Base-by-base conservation (phyloP, 179 eudicot genomes). In the Corrigiola litoralis region DNA sequence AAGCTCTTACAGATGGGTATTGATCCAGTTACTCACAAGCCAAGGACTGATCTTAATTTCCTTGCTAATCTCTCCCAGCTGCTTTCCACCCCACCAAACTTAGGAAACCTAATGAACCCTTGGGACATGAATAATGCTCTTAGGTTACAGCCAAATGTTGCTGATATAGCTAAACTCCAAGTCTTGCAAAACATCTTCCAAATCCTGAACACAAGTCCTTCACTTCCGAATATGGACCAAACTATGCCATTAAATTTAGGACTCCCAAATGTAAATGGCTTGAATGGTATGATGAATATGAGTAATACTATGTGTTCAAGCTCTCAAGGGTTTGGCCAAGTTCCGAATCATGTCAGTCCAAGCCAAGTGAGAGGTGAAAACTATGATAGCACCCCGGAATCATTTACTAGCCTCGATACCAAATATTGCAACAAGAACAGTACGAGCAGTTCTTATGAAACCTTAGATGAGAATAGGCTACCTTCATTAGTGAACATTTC, bases 21-120 rank as follows among this genome's bases (percentile, higher is more conserved):
- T 27, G 92, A 86, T 71, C 91, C 91, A 4, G 72, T 81, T 29
- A 86, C 91, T 34, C 91, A 86, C 62, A 81, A 72, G 63, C 88
- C 86, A 54, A 77, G 91, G 41, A 77, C 80, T 17, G 91, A 86
- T 42, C 85, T 80, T 52, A 75, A 77, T 51, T 44, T 83, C 58
- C 72, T 83, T 1, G 65, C 81, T 45, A 77, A 79, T 61, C 76
- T 85, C 41, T 79, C 91, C 38, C 88, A 83, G 25, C 49, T 85
- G n/a, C 67, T 85, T 40, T 62, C 80, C 24, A 57, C 75, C 51
- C 33, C 71, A 32, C 74, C 64, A 44, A 67, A 73, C 48, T 29
- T 81, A 17, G 44, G 60, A 41, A 27, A 70, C 36, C 24, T 75
- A 46, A 72, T 79, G 42, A 85, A 77, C 67, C 73, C 81, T 59